Evolutionary conservation across 371 early-diverging fungal genomes (phyloP), one percentile per base, ranked within the genome.

Genomic region (Haplosporangium sp.): DNA sequence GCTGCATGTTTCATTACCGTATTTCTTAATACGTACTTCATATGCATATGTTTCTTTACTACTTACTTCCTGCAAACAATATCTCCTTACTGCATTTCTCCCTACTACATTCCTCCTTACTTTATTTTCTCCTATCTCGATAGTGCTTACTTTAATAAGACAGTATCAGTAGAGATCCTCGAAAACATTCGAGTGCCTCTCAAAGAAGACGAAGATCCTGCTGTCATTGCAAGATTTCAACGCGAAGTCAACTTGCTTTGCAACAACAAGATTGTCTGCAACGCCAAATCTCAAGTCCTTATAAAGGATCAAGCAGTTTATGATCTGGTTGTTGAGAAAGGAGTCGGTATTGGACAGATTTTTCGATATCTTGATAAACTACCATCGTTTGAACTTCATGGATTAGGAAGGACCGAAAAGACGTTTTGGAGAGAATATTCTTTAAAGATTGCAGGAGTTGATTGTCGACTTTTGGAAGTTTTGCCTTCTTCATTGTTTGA

Each of bases 341-440:
- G 88, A 19, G 88, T 89, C 0, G 90, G 90, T 20, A 89, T 89
- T 58, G 90, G 88, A 34, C 90, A 90, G 73, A 81, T 89, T 62
- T 89, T 90, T 53, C 63, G 85, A 60, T 90, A 88, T 67, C 76
- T 87, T 67, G 90, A 88, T 63, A 76, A 75, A 15, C 68, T 89
- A 40, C 90, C 90, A 0, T 85, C 79, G 0, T 89, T 89, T 66
- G 76, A 83, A 45, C 79, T 89, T 38, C 85, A 84, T 61, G 81
- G 77, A 42, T 76, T 89, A 0, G 84, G 86, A 10, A 84, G 86
- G 60, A 88, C 83, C 47, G 85, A 65, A 11, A 56, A 84, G 52
- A 86, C 86, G 57, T 89, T 88, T 65, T 86, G 84, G 83, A 76
- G 89, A 47, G 82, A 83, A 61, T 89, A 89, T 55, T 85, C 84